Percentiles rank a stretch among this genome's conserved stretches.
Conservation (phyloP, 352 stramenopile genomes). For the Pythium aquatile region DNA sequence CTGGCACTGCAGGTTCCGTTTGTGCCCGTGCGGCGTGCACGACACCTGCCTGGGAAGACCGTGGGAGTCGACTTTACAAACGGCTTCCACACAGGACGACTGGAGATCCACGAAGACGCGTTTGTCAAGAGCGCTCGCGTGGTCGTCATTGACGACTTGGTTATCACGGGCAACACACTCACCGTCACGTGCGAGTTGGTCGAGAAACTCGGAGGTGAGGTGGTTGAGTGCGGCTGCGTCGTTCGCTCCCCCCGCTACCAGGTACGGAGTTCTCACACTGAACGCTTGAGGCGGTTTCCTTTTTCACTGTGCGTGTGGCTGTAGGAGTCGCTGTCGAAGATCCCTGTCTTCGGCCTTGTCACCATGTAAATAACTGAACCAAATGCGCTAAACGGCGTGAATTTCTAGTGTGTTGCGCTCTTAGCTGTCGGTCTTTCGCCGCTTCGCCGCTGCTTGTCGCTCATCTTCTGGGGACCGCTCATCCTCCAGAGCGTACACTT, state of each 20-base stretch:
- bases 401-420: not conserved
- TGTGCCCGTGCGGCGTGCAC: not conserved
- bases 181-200: not conserved
- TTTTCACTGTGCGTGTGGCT: not conserved
- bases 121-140: not conserved
- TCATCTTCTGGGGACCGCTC: not conserved
- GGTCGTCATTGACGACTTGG: not conserved
- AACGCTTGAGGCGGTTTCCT: no score
- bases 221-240: not conserved
- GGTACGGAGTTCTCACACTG: not conserved
- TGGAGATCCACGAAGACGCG: not conserved
- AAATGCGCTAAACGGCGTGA: not conserved
- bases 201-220: not conserved
- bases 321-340: not conserved
- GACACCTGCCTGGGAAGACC: not conserved
- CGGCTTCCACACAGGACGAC: not conserved
- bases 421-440: not conserved
- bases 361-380: not conserved
- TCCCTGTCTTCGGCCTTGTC: not conserved
- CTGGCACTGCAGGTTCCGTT: not conserved
- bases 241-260: not conserved
- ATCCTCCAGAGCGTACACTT: slow-evolving; percentile 42
- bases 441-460: not conserved
- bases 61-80: not conserved
- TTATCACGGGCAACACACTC: not conserved